Evolutionary conservation across 306 rosid species (phyloP).

Genomic region (Acacia crassicarpa): DNA sequence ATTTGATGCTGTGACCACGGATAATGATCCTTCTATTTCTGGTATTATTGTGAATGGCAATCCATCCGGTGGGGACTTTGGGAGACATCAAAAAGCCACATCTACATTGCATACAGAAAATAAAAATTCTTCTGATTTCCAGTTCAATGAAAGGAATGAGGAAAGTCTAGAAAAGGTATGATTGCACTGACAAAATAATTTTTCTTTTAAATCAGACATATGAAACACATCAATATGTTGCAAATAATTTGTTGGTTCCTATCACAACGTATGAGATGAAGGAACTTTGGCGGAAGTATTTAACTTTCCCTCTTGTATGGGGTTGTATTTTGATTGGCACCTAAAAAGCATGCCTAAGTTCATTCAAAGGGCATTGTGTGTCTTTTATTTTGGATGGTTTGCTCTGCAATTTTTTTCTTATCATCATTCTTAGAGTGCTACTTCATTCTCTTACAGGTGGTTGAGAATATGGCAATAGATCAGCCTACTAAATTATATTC

Average conservation of each 20-base stretch:
- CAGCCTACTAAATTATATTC: neutral
- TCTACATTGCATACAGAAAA: constrained; percentile 40
- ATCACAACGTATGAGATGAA: neutral
- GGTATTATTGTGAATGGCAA: constrained; percentile 63
- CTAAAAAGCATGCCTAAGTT: neutral
- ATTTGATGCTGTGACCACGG: constrained; percentile 34
- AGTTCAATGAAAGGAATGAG: constrained; percentile 38
- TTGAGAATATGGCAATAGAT: constrained; percentile 12
- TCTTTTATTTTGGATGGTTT: neutral
- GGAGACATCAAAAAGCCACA: constrained; percentile 45
- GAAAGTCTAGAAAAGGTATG: constrained; percentile 49
- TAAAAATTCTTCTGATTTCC: constrained; percentile 36
- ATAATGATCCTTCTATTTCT: constrained; percentile 41
- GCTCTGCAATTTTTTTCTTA: neutral
- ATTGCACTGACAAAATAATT: constrained; percentile 6
- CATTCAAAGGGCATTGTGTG: neutral
- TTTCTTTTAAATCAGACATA: neutral
- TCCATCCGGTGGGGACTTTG: constrained; percentile 35
- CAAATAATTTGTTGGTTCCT: constrained; percentile 15
- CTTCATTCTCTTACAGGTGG: neutral
- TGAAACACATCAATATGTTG: constrained; percentile 13
- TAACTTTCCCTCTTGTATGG: neutral
- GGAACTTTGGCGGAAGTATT: neutral
- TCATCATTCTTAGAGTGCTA: neutral
- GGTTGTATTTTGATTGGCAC: neutral